Evolutionary conservation across 2,329 filamentous ascomycete species (phyloP), one percentile per base, ranked within the genome.

Genomic region (Pseudocercospora cruenta): DNA sequence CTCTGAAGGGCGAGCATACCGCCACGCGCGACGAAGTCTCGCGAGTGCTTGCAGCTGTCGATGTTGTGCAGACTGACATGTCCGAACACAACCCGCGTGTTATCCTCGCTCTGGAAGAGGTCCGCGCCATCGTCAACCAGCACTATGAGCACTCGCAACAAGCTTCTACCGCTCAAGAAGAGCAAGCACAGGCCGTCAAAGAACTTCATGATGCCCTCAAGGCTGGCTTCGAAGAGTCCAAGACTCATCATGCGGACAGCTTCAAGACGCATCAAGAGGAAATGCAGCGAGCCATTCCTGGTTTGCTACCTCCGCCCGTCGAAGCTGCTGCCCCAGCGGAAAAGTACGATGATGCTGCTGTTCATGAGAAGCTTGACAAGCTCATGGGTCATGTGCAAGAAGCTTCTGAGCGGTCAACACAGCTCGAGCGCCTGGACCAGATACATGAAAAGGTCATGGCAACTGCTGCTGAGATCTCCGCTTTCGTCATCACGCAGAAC

Each of bases 81-180:
- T 87, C 86, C 8, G 93, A 97, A 77, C 90, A 91, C 70, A 91
- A 97, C 72, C 95, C 95, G 1, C 91, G 96, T 80, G 91, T 98
- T 70, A 86, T 97, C 64, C 90, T 94, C 61, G 88, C 91, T 0
- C 87, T 99, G 70, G 91, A 93, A 73, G 92, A 97, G 73, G 88
- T 98, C n/a, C 84, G 96, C 45, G 83, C 88, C 7, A 85, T 96
- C 24, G 91, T 97, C 62, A 90, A 88, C 24, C 88, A 96, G 76
- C 94, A 98, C 77, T 97, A 91, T 74, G 93, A 96, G 72, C 92
- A 96, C 75, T 91, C 93, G 14, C 93, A 94, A 78, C 85, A 86
- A 53, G 77, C 80, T 10, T 75, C 77, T 31, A 74, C 78, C 7
- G 69, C 69, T 1, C 75, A 76, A 14, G 74, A 72, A 19, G 74